Evolutionary conservation across 768 basidiomycete genomes (phyloP).

Genomic region (Melanogaster broomeanus): DNA sequence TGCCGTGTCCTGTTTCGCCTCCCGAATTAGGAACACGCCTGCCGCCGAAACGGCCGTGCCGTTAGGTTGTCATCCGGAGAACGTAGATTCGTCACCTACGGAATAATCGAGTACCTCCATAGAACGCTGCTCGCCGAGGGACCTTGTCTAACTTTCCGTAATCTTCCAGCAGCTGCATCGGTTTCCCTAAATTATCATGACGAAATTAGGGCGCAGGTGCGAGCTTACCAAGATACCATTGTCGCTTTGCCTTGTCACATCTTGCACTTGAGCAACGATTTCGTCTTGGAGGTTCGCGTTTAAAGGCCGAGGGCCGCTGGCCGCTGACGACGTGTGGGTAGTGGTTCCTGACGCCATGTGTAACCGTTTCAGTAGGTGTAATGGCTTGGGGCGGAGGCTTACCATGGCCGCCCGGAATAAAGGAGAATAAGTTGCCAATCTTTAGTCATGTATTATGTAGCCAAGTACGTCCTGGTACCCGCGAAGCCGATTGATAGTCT

Average conservation of each 20-base stretch:
- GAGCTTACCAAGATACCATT: constrained; percentile 14
- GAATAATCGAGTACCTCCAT: constrained; percentile 36
- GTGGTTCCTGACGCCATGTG: constrained; percentile 31
- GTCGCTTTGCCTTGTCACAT: constrained; percentile 22
- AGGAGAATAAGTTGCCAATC: constrained; percentile 54
- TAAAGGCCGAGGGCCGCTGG: constrained; percentile 31
- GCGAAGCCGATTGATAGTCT: neutral
- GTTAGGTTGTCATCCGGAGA: neutral
- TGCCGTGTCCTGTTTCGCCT: too few relatives aligned
- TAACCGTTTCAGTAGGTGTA: too few relatives aligned
- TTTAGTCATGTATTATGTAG: constrained; percentile 19
- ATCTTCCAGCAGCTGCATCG: too few relatives aligned
- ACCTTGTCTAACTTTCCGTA: too few relatives aligned
- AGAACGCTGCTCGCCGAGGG: constrained; percentile 26
- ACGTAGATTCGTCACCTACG: constrained; percentile 21
- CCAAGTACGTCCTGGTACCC: neutral
- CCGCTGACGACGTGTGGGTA: constrained; percentile 33
- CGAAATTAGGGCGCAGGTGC: neutral
- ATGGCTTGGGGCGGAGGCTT: constrained; percentile 3
- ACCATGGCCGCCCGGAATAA: constrained; percentile 64
- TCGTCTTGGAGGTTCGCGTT: constrained; percentile 32
- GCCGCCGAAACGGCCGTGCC: constrained; percentile 19
- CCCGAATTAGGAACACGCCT: constrained; percentile 31
- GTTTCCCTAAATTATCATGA: too few relatives aligned
- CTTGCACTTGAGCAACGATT: too few relatives aligned